Conservation (phyloP, 164 flowering plant species). For the Santalum album region DNA sequence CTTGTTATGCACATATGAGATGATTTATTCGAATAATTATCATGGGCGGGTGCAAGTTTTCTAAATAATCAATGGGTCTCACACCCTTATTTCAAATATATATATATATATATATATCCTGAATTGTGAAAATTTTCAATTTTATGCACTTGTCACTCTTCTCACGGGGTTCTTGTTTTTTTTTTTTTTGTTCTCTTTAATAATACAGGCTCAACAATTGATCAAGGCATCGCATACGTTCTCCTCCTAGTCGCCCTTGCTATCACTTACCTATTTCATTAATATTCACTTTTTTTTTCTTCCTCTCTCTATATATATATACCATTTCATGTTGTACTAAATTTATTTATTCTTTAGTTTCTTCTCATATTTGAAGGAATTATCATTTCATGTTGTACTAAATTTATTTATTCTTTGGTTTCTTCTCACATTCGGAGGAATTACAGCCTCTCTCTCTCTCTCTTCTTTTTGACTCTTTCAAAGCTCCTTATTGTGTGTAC, state of each 20-base stretch:
- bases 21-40: too few species aligned
- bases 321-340: background rate
- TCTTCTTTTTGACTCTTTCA: too few species aligned
- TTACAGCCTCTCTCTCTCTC: too few species aligned
- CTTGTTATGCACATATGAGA: too few species aligned
- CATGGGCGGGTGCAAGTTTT: too few species aligned
- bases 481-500: too few species aligned
- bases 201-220: conserved; percentile 34
- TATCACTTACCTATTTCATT: conserved; percentile 49
- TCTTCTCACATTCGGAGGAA: conserved; percentile 1
- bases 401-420: conserved; percentile 4
- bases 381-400: background rate
- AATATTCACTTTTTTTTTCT: conserved; percentile 5
- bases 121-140: too few species aligned
- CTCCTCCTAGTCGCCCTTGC: conserved; percentile 53
- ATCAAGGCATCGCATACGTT: conserved; percentile 54
- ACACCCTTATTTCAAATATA: background rate
- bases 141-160: too few species aligned
- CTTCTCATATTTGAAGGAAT: background rate
- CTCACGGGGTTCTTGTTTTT: background rate
- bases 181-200: background rate
- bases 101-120: too few species aligned
- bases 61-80: background rate
- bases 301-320: background rate
- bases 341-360: conserved; percentile 5